These are phyloP conservation scores for Kalanchoe fedtschenkoi DNA, from an alignment of 164 flowering plant genomes.

Conservation along the genomic window DNA sequence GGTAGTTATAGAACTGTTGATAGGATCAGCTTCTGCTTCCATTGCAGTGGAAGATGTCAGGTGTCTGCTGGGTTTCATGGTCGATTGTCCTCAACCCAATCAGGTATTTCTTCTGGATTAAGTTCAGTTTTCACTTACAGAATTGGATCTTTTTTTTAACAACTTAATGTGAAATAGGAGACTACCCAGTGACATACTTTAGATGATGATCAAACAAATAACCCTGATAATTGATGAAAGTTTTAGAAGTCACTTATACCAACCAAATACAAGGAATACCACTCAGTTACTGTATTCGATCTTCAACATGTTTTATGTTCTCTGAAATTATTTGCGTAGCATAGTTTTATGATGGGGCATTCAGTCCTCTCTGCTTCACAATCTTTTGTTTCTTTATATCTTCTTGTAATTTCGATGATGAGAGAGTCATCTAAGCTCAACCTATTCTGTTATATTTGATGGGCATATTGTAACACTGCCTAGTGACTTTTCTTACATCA, in stretches of 20 bases:
- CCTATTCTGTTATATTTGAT: neutral
- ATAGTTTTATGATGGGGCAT: neutral
- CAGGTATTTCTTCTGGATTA: constrained; percentile 39
- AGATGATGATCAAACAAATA: neutral
- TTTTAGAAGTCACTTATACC: neutral
- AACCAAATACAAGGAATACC: neutral
- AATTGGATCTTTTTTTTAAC: neutral
- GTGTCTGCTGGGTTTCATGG: constrained; percentile 81
- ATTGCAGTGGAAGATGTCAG: constrained; percentile 68
- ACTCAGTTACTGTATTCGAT: neutral
- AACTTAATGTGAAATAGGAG: neutral
- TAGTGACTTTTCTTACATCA: neutral
- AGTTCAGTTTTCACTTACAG: neutral
- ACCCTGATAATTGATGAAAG: neutral
- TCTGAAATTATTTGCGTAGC: neutral
- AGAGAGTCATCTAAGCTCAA: neutral
- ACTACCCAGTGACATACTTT: neutral
- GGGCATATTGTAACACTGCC: neutral
- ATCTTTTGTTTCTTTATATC: neutral
- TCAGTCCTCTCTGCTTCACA: neutral
- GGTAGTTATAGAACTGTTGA: constrained; percentile 77
- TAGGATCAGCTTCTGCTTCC: constrained; percentile 79
- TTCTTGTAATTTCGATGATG: neutral
- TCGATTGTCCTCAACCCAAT: constrained; percentile 91
- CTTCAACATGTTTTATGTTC: neutral